Base-by-base conservation (phyloP, 2,329 filamentous ascomycete species). In the Claviceps humidiphila region DNA sequence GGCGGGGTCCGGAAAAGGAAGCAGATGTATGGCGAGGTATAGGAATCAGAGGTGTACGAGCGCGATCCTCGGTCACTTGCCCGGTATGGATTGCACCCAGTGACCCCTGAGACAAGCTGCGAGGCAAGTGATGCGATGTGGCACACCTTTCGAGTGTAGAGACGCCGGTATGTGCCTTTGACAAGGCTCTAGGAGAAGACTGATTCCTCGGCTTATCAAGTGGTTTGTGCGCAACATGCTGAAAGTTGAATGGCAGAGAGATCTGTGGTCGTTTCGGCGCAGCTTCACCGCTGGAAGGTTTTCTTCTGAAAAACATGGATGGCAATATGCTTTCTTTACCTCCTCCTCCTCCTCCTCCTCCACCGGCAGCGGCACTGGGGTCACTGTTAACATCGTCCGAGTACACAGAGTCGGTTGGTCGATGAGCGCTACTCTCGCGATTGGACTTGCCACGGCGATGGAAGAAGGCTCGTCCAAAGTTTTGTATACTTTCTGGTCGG, bases 171-270 rank as follows among this genome's bases (percentile, higher is more conserved):
- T 14, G n/a, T 17, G 38, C n/a, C 26, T 48, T 37, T 9, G 34
- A 16, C 14, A 17, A 30, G 2, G 14, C 46, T 24, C 38, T 3
- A 20, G 34, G 16, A 8, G 1, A 24, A 1, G 20, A 66, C 6
- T 73, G 55, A 52, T 67, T 68, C 4, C 71, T 64, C 3, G 74
- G 54, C 49, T 74, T 68, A 34, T 80, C 74, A 47, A 73, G 74
- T 13, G 72, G 68, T 13, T 75, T 79, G 61, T 83, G 80, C 4
- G 76, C 74, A 38, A 84, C 71, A 63, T 84, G 81, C 60, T 83
- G 80, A 55, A 84, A 84, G 67, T 84, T 82, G 65, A 81, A 84
- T 2, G 81, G 81, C 1, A 71, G 75, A 1, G 81, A 84, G 51
- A 84, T 84, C 51, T 75, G 73, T 49, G 74, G 60, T 56, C 70